These are phyloP conservation scores for Eragrostis nindensis DNA, from an alignment of 176 grass and related monocot genomes.

Conservation along the genomic window DNA sequence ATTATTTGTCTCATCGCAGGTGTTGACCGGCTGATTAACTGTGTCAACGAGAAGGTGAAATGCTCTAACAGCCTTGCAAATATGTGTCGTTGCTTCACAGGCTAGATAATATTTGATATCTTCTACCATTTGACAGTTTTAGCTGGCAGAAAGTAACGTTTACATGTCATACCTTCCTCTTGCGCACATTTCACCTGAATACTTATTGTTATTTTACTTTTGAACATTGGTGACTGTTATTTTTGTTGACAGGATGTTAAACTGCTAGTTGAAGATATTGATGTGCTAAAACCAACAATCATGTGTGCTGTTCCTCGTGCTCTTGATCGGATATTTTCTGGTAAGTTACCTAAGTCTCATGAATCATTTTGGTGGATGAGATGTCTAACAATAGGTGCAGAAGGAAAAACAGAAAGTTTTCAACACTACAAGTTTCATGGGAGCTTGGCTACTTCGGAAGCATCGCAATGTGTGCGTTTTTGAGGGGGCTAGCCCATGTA, in stretches of 20 bases:
- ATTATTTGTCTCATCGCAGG: too few relatives aligned
- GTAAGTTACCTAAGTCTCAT: slow-evolving; percentile 38
- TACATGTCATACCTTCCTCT: slow-evolving; percentile 97
- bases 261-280: slow-evolving; percentile 89
- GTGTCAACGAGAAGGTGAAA: slow-evolving; percentile 58
- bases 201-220: slow-evolving; percentile 32
- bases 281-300: slow-evolving; percentile 82
- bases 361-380: slow-evolving; percentile 9
- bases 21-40: too few relatives aligned
- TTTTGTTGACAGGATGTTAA: slow-evolving; percentile 77
- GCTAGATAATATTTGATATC: slow-evolving; percentile 28
- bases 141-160: slow-evolving; percentile 74
- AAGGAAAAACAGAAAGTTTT: too few relatives aligned
- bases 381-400: too few relatives aligned
- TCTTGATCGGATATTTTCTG: slow-evolving; percentile 94
- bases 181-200: too few relatives aligned
- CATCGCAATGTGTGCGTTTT: too few relatives aligned
- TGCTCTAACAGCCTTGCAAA: slow-evolving; percentile 19
- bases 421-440: too few relatives aligned
- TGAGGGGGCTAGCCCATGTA: too few relatives aligned
- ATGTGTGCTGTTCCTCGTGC: slow-evolving; percentile 98
- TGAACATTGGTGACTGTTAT: slow-evolving; percentile 34
- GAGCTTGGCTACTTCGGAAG: too few relatives aligned
- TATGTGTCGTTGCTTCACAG: slow-evolving; percentile 22
- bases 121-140: slow-evolving; percentile 31